These are phyloP conservation scores for Trametes versicolor DNA, from an alignment of 1,284 basidiomycete genomes.

Conservation along the genomic window DNA sequence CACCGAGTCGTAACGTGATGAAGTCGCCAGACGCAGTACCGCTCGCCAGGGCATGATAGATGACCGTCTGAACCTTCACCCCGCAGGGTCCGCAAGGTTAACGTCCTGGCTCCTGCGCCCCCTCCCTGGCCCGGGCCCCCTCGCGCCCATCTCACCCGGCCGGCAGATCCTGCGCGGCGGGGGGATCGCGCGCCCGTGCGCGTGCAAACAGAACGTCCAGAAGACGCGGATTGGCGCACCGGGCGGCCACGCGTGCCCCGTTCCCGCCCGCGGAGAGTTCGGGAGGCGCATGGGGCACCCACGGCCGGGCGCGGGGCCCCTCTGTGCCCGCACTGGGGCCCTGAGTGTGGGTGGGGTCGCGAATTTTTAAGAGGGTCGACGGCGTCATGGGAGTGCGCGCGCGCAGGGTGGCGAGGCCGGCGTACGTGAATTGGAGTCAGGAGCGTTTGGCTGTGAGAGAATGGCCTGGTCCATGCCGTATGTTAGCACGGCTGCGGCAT, in stretches of 20 bases:
- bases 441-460: background rate
- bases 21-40: background rate
- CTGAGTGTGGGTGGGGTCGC: slow-evolving; percentile 5
- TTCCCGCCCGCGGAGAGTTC: background rate
- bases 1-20: background rate
- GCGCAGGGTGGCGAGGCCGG: slow-evolving; percentile 5
- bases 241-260: slow-evolving; percentile 6
- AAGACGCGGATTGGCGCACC: background rate
- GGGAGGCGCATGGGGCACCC: background rate
- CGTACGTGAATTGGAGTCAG: background rate
- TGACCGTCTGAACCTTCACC: background rate
- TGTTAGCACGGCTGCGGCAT: slow-evolving; percentile 3
- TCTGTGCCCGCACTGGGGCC: slow-evolving; percentile 9
- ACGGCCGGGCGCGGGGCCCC: slow-evolving; percentile 1
- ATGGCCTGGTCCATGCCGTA: background rate
- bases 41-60: background rate
- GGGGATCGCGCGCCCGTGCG: background rate
- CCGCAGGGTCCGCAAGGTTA: background rate
- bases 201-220: background rate
- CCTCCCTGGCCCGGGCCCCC: too few species aligned
- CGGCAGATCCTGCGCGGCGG: background rate
- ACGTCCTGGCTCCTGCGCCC: background rate
- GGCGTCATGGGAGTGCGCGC: slow-evolving; percentile 5
- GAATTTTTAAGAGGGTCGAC: background rate
- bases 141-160: background rate